A percentile compares a stretch with the other conserved stretches of the same genome.
Conservation (phyloP, 1,139 yeast genomes). For the Arxiozyma slooffiae region DNA sequence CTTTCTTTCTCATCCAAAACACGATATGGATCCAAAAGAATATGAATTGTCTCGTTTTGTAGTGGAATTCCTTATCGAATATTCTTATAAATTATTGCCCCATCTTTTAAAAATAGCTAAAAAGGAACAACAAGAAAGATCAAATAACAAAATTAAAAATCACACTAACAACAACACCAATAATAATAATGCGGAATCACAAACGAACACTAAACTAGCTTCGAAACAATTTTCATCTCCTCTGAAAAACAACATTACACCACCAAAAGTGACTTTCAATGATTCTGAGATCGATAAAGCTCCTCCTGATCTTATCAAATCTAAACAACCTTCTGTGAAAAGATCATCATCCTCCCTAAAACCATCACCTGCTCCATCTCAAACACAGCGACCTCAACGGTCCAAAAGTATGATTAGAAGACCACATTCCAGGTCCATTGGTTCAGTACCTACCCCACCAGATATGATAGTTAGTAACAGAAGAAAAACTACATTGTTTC, state of each 20-base stretch:
- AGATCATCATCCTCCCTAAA: conserved; percentile 1
- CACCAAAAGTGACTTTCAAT: conserved; percentile 1
- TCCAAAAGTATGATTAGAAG: conserved; percentile 22
- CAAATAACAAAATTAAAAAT: conserved; percentile 2
- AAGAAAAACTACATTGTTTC: conserved; percentile 22
- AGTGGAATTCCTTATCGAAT: conserved; percentile 80
- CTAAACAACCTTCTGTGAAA: background rate
- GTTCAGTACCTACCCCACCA: conserved; percentile 43
- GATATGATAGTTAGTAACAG: conserved; percentile 35
- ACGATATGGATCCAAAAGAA: conserved; percentile 85
- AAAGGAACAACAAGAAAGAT: conserved; percentile 16
- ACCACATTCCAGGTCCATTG: conserved; percentile 53
- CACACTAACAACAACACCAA: background rate
- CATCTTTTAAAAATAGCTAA: conserved; percentile 34
- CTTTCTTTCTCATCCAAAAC: conserved; percentile 80
- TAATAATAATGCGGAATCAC: conserved; percentile 1
- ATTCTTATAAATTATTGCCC: conserved; percentile 69
- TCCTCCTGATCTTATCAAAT: background rate
- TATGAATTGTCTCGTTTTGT: conserved; percentile 81
- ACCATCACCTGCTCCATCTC: conserved; percentile 1
- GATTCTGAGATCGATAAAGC: background rate
- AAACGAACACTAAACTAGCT: background rate
- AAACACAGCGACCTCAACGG: background rate
- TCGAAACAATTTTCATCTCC: background rate
- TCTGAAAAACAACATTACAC: background rate